Evolutionary conservation across 768 basidiomycete species (phyloP).

Genomic region (Pisolithus sp.): DNA sequence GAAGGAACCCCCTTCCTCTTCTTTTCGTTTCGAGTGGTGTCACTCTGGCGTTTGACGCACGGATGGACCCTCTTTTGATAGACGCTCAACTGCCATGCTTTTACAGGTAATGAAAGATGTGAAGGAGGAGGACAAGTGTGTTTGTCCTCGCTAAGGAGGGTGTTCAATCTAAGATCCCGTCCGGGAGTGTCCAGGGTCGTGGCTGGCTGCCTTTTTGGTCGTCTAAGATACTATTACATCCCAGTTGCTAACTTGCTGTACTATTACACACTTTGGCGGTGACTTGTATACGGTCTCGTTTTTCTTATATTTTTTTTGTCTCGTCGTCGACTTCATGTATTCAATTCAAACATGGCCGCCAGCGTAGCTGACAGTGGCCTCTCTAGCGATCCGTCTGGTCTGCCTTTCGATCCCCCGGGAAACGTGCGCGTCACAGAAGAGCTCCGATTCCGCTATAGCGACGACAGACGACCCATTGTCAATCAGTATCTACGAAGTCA

Average conservation of each 20-base stretch:
- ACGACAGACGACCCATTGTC: slow-evolving; percentile 45
- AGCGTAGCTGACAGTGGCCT: slow-evolving; percentile 17
- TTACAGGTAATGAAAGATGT: slow-evolving; percentile 43
- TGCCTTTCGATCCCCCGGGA: slow-evolving; percentile 34
- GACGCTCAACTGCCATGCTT: slow-evolving; percentile 15
- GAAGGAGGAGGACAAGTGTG: slow-evolving; percentile 45
- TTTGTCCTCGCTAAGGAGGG: slow-evolving; percentile 32
- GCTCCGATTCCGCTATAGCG: slow-evolving; percentile 35
- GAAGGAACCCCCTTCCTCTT: neutral
- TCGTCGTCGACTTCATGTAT: slow-evolving; percentile 20
- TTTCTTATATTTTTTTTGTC: neutral
- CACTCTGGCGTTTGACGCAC: neutral
- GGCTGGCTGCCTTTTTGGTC: neutral
- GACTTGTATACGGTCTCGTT: slow-evolving; percentile 4
- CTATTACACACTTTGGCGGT: slow-evolving; percentile 17
- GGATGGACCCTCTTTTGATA: slow-evolving; percentile 18
- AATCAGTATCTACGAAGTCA: slow-evolving; percentile 82
- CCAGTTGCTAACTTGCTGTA: slow-evolving; percentile 1
- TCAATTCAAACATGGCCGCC: slow-evolving; percentile 18
- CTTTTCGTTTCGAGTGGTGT: neutral
- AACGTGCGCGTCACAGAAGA: slow-evolving; percentile 46
- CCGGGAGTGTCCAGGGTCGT: slow-evolving; percentile 28
- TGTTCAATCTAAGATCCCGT: slow-evolving; percentile 2
- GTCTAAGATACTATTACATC: neutral
- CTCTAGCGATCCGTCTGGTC: slow-evolving; percentile 30